Evolutionary conservation across 495 filamentous ascomycete genomes (phyloP), one percentile per base, ranked within the genome.

Genomic region (Letharia columbiana): DNA sequence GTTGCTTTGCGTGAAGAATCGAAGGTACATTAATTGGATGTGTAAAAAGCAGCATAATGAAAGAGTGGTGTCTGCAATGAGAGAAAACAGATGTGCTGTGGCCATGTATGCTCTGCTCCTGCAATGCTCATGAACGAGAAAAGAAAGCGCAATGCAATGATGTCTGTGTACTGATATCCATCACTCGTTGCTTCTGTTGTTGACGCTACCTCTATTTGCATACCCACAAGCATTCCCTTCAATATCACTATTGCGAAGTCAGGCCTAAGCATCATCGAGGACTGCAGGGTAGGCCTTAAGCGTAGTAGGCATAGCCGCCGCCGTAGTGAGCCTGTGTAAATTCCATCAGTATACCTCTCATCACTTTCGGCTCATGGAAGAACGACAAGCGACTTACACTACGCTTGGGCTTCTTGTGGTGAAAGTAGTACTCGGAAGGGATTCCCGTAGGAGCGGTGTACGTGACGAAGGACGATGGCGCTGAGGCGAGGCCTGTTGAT

Each of bases 401-500:
- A 11, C 54, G 54, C 40, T 49, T 62, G 4, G 60, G 60, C 31
- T 47, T 45, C 41, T 37, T 42, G 45, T 62, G 60, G 45, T 49
- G 60, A 20, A 37, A 47, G 28, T 9, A 62, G 41, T 62, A 62
- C 23, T 62, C 60, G 20, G 54, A 6, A 35, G 28, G 63, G 63
- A 20, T 44, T 31, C 35, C 62, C 62, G 47, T 63, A 4, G 61
- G 47, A 3, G 33, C 41, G 28, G 45, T 62, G 42, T 49, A 37
- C 5, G 41, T 33, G 42, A 44, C 49, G 15, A 33, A 56, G 31
- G 28, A 56, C 28, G 52, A 56, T 35, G 52, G 52, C 12, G 52
- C 28, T 18, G 52, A 56, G 15, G 54, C 33, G 15, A 37, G 15
- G 54, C 54, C 54, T 57, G 54, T 57, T 18, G 54, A 57, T 31